Conservation (phyloP, 805 yeast genomes). For the Candida boleticola region DNA sequence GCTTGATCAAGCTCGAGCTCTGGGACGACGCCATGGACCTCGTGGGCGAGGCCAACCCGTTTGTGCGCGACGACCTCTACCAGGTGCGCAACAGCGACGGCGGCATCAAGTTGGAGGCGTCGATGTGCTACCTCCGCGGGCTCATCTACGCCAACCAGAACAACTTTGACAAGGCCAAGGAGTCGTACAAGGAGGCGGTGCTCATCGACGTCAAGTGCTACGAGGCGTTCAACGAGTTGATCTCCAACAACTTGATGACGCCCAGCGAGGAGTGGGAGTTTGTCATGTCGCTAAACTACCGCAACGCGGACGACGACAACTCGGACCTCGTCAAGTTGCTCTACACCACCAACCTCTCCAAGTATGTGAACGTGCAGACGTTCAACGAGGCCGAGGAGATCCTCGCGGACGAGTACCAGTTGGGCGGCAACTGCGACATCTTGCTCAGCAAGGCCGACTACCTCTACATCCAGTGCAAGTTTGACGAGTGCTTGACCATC, state of each 20-base stretch:
- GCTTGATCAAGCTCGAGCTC: conserved; percentile 65
- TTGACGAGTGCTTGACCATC: conserved; percentile 67
- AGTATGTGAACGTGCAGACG: conserved; percentile 57
- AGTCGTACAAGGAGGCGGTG: conserved; percentile 83
- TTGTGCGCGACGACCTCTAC: conserved; percentile 41
- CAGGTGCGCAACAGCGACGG: conserved; percentile 58
- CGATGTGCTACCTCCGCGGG: conserved; percentile 84
- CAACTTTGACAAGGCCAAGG: conserved; percentile 82
- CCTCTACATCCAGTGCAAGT: conserved; percentile 72
- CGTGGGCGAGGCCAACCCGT: conserved; percentile 81
- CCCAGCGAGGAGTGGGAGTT: conserved; percentile 89
- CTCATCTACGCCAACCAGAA: conserved; percentile 77
- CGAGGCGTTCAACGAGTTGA: conserved; percentile 85
- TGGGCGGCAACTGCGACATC: conserved; percentile 69
- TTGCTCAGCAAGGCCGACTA: conserved; percentile 66
- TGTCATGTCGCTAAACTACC: conserved; percentile 59
- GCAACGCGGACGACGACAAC: conserved; percentile 67
- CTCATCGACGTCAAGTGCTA: conserved; percentile 85
- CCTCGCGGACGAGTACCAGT: conserved; percentile 67
- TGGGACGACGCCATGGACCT: conserved; percentile 90
- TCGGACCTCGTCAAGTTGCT: conserved; percentile 75
- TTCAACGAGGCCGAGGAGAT: conserved; percentile 65
- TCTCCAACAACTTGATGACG: conserved; percentile 67
- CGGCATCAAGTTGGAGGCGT: conserved; percentile 83
- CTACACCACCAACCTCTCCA: conserved; percentile 74